Base-by-base conservation (phyloP, 2,329 filamentous ascomycete genomes). In the Fusarium fracticaudum region DNA sequence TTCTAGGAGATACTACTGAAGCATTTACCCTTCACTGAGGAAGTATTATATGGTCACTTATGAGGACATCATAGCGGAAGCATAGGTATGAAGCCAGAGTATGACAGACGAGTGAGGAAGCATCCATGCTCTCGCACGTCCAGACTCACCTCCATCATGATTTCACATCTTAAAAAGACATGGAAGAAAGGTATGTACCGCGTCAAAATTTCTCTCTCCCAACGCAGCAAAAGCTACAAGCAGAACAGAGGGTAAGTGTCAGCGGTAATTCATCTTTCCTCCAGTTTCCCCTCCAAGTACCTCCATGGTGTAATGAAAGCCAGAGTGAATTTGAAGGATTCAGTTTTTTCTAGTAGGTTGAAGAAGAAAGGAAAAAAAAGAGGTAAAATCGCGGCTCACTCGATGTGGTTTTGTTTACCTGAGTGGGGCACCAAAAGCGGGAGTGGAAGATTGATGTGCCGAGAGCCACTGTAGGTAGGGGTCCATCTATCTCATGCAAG, bases 271-370 rank as follows among this genome's bases (percentile, higher is more conserved):
- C 64, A 77, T 91, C 90, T 93, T 79, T 90, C 90, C 90, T 90
- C 87, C 90, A 88, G 85, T 92, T 92, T 92, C 91, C 91, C 91
- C 90, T 92, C 91, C 87, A 86, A 82, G 75, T 71, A 80, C 85
- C 86, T 87, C 85, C 88, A 85, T 84, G 81, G 84, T 83, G 82
- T 80, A 85, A 83, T 84, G 85, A 86, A 88, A 85, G 83, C 85
- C 87, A 89, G 90, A 92, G 90, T 92, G 90, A 92, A 93, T 92
- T 89, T 87, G 89, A 85, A 87, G 86, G 86, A 87, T 85, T 64
- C 76, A 78, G 73, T 78, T 81, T 83, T 83, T 83, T 84, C 83
- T 84, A 84, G 83, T 84, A 84, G 83, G 81, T 84, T 84, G 68
- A 78, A 80, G 74, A 77, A 77, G 77, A 80, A 79, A 78, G 33